A percentile compares a stretch with the other conserved stretches of the same genome.
Evolutionary conservation across 2,329 filamentous ascomycete species (phyloP).

Genomic region (Colletotrichum ledebouriae): DNA sequence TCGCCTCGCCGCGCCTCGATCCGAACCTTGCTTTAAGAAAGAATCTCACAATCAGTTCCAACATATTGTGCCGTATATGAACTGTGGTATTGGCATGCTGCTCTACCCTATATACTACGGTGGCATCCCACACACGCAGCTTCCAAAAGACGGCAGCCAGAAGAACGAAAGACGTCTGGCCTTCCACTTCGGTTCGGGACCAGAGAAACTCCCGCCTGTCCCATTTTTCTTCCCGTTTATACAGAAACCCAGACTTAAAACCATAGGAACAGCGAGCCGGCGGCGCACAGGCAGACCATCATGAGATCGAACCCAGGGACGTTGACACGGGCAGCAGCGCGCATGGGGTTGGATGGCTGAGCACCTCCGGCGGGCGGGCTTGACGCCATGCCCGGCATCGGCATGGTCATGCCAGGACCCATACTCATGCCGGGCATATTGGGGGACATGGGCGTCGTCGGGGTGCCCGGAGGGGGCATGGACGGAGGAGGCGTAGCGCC

Average conservation of each 20-base stretch:
- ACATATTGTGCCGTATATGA: slow-evolving; percentile 1
- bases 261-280: slow-evolving; percentile 25
- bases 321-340: slow-evolving; percentile 11
- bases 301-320: slow-evolving; percentile 15
- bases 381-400: slow-evolving; percentile 30
- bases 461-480: slow-evolving; percentile 3
- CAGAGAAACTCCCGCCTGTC: not conserved
- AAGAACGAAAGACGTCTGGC: not conserved
- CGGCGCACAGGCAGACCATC: slow-evolving; percentile 17
- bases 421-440: slow-evolving; percentile 27
- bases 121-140: slow-evolving; percentile 17
- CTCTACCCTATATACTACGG: slow-evolving; percentile 36
- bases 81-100: slow-evolving; percentile 30
- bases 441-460: slow-evolving; percentile 28
- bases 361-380: slow-evolving; percentile 26
- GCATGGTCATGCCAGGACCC: slow-evolving; percentile 27
- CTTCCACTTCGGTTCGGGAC: not conserved
- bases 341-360: slow-evolving; percentile 29
- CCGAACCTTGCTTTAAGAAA: too few relatives aligned
- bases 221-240: not conserved
- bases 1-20: too few relatives aligned
- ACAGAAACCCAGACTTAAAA: slow-evolving; percentile 6
- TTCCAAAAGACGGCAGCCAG: slow-evolving; percentile 11
- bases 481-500: not conserved
- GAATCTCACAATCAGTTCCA: too few relatives aligned